Base-by-base conservation (phyloP, 768 basidiomycete genomes). In the Lentinus tigrinus region DNA sequence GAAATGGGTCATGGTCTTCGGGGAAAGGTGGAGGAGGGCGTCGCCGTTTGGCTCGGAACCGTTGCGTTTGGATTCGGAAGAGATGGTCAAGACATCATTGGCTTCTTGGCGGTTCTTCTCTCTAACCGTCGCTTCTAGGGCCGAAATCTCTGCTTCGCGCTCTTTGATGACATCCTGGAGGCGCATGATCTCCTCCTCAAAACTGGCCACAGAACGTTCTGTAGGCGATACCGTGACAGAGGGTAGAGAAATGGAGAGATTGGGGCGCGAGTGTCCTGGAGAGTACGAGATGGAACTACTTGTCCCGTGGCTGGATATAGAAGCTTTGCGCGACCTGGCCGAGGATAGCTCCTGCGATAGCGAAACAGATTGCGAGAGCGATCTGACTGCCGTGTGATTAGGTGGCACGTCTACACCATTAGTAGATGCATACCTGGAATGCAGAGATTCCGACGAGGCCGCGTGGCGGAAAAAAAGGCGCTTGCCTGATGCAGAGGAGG, bases 261-360 rank as follows among this genome's bases (percentile, higher is more conserved):
- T 85, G 24, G 84, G 81, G n/a, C 80, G 77, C 47, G 62, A 57
- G 38, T 75, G 74, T 27, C 77, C 74, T 58, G 84, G 81, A 10
- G 89, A 88, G 57, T 80, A 80, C 16, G 85, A 85, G n/a, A 83
- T 75, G 16, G 78, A 73, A 63, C 83, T 85, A 85, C 81, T 83
- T 60, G 86, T 87, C 67, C 81, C 83, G 73, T 87, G 81, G 70
- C 88, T 88, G 65, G 89, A 92, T 65, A 82, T 83, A 56, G 91
- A 93, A 67, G 81, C 78, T 77, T 89, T 89, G 82, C 89, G 90
- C 78, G 86, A 91, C 69, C 87, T 88, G 76, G 77, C 90, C 79
- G 88, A 93, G 65, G 87, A 93, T 64, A 93, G 83, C 82, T 93
- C 94, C 94, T 98, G 95, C 79, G 95, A 95, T 67, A 96, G 87